Percentiles rank a stretch among this genome's conserved stretches.
Conservation (phyloP, 179 eudicot species). For the Monotropa hypopitys region DNA sequence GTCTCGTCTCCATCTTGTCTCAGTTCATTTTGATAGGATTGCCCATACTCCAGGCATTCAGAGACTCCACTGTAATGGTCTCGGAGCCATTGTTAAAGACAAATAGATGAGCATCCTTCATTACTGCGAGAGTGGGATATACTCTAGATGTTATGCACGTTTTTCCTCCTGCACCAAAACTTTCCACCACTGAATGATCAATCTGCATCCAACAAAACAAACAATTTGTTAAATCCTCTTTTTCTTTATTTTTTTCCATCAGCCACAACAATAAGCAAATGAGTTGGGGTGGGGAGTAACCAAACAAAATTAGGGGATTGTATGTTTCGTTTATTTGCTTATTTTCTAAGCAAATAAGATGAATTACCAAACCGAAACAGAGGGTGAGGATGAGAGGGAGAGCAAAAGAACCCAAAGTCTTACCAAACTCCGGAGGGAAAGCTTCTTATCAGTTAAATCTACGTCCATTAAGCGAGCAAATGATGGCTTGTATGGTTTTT, state of each 20-base stretch:
- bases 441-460: slow-evolving; percentile 37
- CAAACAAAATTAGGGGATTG: too few relatives aligned
- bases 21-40: slow-evolving; percentile 21
- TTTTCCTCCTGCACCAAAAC: slow-evolving; percentile 50
- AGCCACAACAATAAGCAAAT: too few relatives aligned
- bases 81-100: slow-evolving; percentile 55
- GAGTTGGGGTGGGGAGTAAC: too few relatives aligned
- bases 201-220: slow-evolving; percentile 18
- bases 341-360: too few relatives aligned
- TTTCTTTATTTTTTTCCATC: too few relatives aligned
- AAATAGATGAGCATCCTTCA: slow-evolving; percentile 34
- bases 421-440: slow-evolving; percentile 58
- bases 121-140: slow-evolving; percentile 43
- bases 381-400: neutral
- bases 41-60: slow-evolving; percentile 55
- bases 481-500: slow-evolving; percentile 36
- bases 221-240: too few relatives aligned
- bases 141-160: slow-evolving; percentile 59
- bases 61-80: slow-evolving; percentile 23
- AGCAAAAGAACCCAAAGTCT: neutral
- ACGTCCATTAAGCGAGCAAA: slow-evolving; percentile 61
- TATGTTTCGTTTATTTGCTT: too few relatives aligned
- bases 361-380: too few relatives aligned
- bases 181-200: slow-evolving; percentile 64
- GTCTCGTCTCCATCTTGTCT: neutral